Percentiles rank a stretch among this genome's conserved stretches.
Evolutionary conservation across 1,284 basidiomycete genomes (phyloP).

Genomic region (Neolentinus lepideus): DNA sequence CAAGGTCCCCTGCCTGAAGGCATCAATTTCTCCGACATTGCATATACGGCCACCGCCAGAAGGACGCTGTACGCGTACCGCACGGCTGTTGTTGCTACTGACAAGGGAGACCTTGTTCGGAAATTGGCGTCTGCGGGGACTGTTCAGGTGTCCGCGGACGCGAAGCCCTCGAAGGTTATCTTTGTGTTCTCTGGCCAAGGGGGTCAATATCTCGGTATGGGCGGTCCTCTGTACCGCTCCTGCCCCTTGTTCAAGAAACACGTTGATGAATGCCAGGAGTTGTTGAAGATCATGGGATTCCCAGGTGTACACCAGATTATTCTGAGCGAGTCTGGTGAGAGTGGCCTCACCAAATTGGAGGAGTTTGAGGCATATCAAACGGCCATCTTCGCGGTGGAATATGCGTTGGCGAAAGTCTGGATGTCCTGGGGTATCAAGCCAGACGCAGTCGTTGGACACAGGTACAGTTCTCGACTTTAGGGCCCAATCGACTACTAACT

Average conservation of each 20-base stretch:
- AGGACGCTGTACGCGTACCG: conserved; percentile 49
- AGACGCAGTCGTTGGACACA: conserved; percentile 54
- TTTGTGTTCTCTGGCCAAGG: conserved; percentile 74
- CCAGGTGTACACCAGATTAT: conserved; percentile 43
- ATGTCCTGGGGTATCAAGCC: conserved; percentile 58
- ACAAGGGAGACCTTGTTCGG: conserved; percentile 34
- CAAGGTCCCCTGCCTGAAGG: conserved; percentile 18
- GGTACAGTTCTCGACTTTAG: conserved; percentile 28
- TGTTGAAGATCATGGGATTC: conserved; percentile 42
- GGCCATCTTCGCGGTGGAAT: conserved; percentile 54
- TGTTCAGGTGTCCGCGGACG: conserved; percentile 18
- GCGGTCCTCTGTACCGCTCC: conserved; percentile 41
- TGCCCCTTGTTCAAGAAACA: conserved; percentile 35
- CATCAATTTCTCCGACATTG: conserved; percentile 37
- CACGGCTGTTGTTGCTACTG: conserved; percentile 36
- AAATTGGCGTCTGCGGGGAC: conserved; percentile 31
- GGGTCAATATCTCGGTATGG: conserved; percentile 61
- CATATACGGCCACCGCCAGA: conserved; percentile 60
- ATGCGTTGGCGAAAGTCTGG: conserved; percentile 53
- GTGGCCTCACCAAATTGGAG: conserved; percentile 15
- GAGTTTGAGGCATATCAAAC: conserved; percentile 43
- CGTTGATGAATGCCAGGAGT: conserved; percentile 50
- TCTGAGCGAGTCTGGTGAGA: conserved; percentile 14
- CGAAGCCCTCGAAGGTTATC: conserved; percentile 26
- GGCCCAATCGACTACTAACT: neutral